Base-by-base conservation (phyloP, 2,329 filamentous ascomycete genomes). In the Botrytis porri region DNA sequence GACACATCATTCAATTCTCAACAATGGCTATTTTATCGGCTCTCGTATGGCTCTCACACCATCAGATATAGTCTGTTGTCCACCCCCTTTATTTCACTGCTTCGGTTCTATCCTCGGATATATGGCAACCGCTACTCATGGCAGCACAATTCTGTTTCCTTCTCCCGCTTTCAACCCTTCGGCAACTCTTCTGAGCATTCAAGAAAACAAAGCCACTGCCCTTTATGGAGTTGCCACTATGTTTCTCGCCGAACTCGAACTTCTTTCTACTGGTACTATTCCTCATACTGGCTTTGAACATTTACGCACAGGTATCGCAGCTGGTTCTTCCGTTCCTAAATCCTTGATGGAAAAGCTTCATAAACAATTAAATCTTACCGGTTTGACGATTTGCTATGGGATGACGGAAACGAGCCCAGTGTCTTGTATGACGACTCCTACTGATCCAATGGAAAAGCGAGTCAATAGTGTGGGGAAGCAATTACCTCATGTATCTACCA, bases 201-300 rank as follows among this genome's bases (percentile, higher is more conserved):
- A 75, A 80, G 12, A 77, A 78, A 72, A 86, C 86, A 73, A 84
- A 87, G 75, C 81, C 18, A 90, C 88, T 0, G 89, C 87, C 0
- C 87, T 98, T 0, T 96, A 98, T 81, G 95, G 95, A 73, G 95
- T 98, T 0, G 89, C 93, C 6, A 98, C 95, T 70, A 99, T 98
- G 96, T 95, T 97, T 78, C 88, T 91, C n/a, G 91, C 95, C 39
- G 90, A 97, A 79, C 87, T 98, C 7, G 93, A 97, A 77, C 87
- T 95, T 1, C 86, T 98, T 12, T 85, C 89, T 43, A 82, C 84
- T 37, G 84, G 85, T 25, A 80, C 77, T 3, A 35, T 80, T 61
- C 75, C 83, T 0, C 74, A 83, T 48, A 41, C 57, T 32, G 89
- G 89, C 0, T 92, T 92, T 79, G 82, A 89, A 69, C 81, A 89